Base-by-base conservation (phyloP, 768 basidiomycete genomes). In the Punctularia strigosozonata region DNA sequence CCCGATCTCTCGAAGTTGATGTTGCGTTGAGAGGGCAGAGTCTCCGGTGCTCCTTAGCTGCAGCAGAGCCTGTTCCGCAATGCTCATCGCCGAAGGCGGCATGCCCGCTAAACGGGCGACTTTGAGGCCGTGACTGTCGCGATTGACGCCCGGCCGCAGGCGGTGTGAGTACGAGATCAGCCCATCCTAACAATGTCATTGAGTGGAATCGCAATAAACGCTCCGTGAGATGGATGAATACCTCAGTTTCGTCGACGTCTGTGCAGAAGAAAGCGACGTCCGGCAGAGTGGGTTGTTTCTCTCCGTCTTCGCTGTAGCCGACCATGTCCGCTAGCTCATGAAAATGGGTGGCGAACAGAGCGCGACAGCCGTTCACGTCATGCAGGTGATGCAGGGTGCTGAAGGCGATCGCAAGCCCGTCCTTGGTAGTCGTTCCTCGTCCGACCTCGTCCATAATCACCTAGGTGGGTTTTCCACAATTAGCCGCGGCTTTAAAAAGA, bases 391-490 rank as follows among this genome's bases (percentile, higher is more conserved):
- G 80, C 24, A 92, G 68, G 3, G 88, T 78, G 5, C 88, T 86
- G 51, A 89, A 97, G 14, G 95, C 92, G 37, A 98, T 87, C 0
- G 94, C 89, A 12, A 97, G 58, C 7, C 94, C 94, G 50, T 95
- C 92, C 43, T 77, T 77, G 6, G 91, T 77, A 0, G 91, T 91
- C 4, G 94, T 98, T 24, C 94, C 94, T 48, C 94, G 66, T 5
- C 94, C 94, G n/a, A 99, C 91, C 64, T 99, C 94, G 54, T 99
- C 94, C 88, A 99, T 92, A 45, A 99, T 92, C n/a, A 98, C 84
- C 88, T 91, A 48, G 2, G 18, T 10, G 20, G 18, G 31, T 20
- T 23, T 42, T 39, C 4, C 38, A 14, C 24, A 34, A 37, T 14
- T 22, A 25, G 19, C 15, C 36, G 36, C 23, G 43, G 0, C 15